phyloP scores from a whole-genome alignment of 164 flowering plant species.

The Kalanchoe fedtschenkoi region DNA sequence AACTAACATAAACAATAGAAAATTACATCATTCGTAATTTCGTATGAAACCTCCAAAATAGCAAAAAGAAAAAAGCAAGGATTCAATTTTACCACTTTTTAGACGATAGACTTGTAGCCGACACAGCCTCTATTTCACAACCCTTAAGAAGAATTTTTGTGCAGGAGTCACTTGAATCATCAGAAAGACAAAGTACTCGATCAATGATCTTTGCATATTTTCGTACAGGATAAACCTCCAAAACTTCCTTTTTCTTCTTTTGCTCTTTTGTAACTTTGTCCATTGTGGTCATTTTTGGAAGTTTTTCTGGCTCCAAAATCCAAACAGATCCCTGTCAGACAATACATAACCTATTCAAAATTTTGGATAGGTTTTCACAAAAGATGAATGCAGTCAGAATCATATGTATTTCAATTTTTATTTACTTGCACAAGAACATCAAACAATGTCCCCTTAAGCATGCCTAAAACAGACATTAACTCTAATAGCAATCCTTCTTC shows the following conservation, averaged over 20 bases:
- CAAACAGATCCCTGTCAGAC: conserved; percentile 58
- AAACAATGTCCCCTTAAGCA: no score
- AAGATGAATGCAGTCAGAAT: not conserved
- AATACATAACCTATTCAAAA: not conserved
- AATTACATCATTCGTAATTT: not conserved
- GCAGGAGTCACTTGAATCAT: conserved; percentile 44
- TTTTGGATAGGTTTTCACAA: not conserved
- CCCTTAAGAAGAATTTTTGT: conserved; percentile 36
- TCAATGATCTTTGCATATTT: conserved; percentile 56
- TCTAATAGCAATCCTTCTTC: no score
- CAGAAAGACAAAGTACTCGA: conserved; percentile 32
- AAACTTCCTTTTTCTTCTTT: conserved; percentile 40
- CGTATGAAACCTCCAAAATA: not conserved
- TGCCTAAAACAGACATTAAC: no score
- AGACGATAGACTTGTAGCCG: conserved; percentile 51
- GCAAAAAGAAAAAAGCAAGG: not conserved
- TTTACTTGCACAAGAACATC: no score
- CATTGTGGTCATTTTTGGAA: conserved; percentile 14
- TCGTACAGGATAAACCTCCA: conserved; percentile 59
- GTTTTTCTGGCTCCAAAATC: conserved; percentile 58
- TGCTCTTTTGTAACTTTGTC: conserved; percentile 39
- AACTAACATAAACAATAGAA: not conserved
- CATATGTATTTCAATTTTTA: not conserved
- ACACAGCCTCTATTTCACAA: conserved; percentile 63
- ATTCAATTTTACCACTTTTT: conserved; percentile 57